These are phyloP conservation scores for Copromyces sp. DNA, from an alignment of 495 filamentous ascomycete species.

Conservation along the genomic window DNA sequence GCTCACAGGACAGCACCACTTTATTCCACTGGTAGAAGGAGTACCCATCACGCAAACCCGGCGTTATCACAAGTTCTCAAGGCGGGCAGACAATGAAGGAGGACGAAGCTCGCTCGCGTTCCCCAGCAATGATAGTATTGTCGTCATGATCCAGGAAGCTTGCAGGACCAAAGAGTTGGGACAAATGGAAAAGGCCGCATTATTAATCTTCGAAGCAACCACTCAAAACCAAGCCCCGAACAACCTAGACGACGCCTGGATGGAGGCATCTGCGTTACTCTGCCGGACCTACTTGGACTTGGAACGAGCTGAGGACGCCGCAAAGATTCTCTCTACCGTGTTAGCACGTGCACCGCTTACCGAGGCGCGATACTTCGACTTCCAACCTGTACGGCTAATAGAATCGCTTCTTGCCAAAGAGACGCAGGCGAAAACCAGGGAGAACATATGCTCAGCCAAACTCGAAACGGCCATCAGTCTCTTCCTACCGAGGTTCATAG, in stretches of 20 bases:
- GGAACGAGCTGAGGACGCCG: constrained; percentile 21
- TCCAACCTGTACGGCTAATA: constrained; percentile 25
- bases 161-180: constrained; percentile 10
- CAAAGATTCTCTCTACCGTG: constrained; percentile 20
- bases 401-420: constrained; percentile 14
- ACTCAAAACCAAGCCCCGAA: constrained; percentile 9
- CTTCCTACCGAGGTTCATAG: constrained; percentile 26
- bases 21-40: not conserved
- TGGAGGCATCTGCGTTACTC: constrained; percentile 27
- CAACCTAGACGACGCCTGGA: constrained; percentile 15
- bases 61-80: not conserved
- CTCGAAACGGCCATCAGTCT: constrained; percentile 22
- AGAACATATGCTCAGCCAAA: not conserved
- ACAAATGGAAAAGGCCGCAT: constrained; percentile 14
- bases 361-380: constrained; percentile 24
- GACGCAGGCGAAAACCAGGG: not conserved
- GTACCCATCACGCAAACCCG: not conserved
- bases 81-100: not conserved
- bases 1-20: not conserved
- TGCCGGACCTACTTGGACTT: constrained; percentile 23
- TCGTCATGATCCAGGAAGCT: constrained; percentile 8
- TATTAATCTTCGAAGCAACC: constrained; percentile 12
- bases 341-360: constrained; percentile 18
- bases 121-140: constrained; percentile 9
- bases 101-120: constrained; percentile 2